Conservation (phyloP, 495 filamentous ascomycete genomes). For the Hyaloscypha variabilis region DNA sequence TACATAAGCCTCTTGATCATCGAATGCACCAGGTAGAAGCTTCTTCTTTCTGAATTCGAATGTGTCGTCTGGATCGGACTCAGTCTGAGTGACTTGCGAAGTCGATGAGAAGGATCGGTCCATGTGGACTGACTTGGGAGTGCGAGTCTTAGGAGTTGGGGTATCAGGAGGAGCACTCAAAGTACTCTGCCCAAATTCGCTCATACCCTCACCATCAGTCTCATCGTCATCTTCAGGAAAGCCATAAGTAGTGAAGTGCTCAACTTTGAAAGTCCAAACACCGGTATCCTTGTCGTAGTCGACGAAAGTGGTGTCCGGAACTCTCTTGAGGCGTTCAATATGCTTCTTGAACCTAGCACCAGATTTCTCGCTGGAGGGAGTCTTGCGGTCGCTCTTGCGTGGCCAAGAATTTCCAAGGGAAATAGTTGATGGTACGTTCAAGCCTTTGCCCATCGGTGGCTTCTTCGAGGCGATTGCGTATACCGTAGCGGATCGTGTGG, state of each 20-base stretch:
- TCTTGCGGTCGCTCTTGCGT: conserved; percentile 60
- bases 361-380: conserved; percentile 15
- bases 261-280: conserved; percentile 87
- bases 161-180: conserved; percentile 63
- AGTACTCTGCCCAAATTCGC: conserved; percentile 48
- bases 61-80: conserved; percentile 69
- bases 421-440: conserved; percentile 89
- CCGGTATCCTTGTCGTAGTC: conserved; percentile 77
- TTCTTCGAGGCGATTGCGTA: conserved; percentile 78
- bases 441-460: conserved; percentile 77
- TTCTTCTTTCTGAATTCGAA: conserved; percentile 78
- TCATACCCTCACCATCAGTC: conserved; percentile 47
- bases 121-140: conserved; percentile 9
- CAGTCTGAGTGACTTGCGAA: conserved; percentile 35
- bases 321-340: conserved; percentile 75
- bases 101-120: conserved; percentile 30
- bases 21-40: conserved; percentile 80
- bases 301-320: conserved; percentile 78
- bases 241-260: conserved; percentile 96
- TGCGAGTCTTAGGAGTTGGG: conserved; percentile 52
- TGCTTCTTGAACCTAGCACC: conserved; percentile 71
- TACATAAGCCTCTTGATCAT: conserved; percentile 53
- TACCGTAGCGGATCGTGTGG: conserved; percentile 77
- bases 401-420: conserved; percentile 90
- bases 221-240: conserved; percentile 85